Conservation (phyloP, 495 filamentous ascomycete genomes). For the Talaromyces proteolyticus region DNA sequence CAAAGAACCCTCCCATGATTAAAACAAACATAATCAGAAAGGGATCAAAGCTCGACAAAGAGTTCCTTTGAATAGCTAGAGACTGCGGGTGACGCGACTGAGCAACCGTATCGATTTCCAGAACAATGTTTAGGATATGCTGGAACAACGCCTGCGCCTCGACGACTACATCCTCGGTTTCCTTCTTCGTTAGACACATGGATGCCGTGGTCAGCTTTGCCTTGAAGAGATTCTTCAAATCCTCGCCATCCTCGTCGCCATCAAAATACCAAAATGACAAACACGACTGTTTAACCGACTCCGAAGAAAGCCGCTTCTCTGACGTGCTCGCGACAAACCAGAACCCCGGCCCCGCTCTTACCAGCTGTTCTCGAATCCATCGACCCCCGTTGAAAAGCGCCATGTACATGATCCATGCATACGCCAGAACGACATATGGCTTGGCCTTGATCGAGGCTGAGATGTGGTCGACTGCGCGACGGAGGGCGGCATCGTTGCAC, state of each 20-base stretch:
- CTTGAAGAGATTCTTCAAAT: slow-evolving; percentile 11
- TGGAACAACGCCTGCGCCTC: slow-evolving; percentile 1
- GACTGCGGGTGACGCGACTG: background rate
- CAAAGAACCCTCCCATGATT: too few species aligned
- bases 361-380: slow-evolving; percentile 40
- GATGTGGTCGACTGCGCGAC: slow-evolving; percentile 19
- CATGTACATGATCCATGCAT: slow-evolving; percentile 56
- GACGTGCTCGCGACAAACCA: slow-evolving; percentile 19
- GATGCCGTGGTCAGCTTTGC: background rate
- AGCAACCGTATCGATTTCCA: slow-evolving; percentile 1
- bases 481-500: background rate
- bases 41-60: background rate
- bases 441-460: slow-evolving; percentile 16
- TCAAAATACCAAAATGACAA: slow-evolving; percentile 15
- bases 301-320: background rate
- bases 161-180: background rate
- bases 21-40: slow-evolving; percentile 11
- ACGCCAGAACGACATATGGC: slow-evolving; percentile 49
- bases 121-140: background rate
- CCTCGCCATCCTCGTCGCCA: slow-evolving; percentile 11
- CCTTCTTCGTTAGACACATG: background rate
- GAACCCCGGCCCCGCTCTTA: slow-evolving; percentile 34
- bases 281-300: background rate
- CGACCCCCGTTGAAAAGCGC: slow-evolving; percentile 53
- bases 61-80: background rate